Base-by-base conservation (phyloP, 306 rosid species). In the Malus sylvestris region DNA sequence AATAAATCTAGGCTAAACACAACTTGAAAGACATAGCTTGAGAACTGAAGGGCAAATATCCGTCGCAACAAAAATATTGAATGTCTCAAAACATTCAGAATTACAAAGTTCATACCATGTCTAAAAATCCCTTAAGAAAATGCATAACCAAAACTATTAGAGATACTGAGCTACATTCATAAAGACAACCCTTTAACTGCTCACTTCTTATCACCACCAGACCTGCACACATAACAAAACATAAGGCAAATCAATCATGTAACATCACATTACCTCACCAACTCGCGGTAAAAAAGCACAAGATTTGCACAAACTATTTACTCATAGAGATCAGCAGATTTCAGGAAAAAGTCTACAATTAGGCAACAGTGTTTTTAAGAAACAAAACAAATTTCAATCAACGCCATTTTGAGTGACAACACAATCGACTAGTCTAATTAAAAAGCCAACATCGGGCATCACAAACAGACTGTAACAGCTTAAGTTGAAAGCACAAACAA, bases 141-240 rank as follows among this genome's bases (percentile, higher is more conserved):
- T 33, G 35, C 35, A 32, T 4, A 33, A 33, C 35, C 35, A 35
- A 64, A 67, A 67, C 70, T 38, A 40, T 12, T 67, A 10, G 25
- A 9, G 44, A 16, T 8, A 64, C 23, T 35, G 51, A 73, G 27
- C 68, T 73, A 40, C 68, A 73, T 32, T 32, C 59, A 73, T 22
- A 60, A 40, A 25, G 15, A 72, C 12, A 44, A 6, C 25, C 8
- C 69, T 27, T 61, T 0, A 58, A 27, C 6, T 4, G 3, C 45
- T 74, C 59, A 74, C 78, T 74, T 74, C 77, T 73, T 73, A 8
- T 73, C 33, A 22, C 70, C 78, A 62, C 78, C 70, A 46, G 78
- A 62, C 70, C 78, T 74, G 70, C 70, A 27, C 23, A 25, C 4
- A 64, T 64, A 8, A 2, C 58, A 27, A 61, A 15, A 53, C 68